Percentiles rank a stretch among this genome's conserved stretches.
Evolutionary conservation across 2,329 filamentous ascomycete species (phyloP).

Genomic region (Rhynchosporium graminicola): DNA sequence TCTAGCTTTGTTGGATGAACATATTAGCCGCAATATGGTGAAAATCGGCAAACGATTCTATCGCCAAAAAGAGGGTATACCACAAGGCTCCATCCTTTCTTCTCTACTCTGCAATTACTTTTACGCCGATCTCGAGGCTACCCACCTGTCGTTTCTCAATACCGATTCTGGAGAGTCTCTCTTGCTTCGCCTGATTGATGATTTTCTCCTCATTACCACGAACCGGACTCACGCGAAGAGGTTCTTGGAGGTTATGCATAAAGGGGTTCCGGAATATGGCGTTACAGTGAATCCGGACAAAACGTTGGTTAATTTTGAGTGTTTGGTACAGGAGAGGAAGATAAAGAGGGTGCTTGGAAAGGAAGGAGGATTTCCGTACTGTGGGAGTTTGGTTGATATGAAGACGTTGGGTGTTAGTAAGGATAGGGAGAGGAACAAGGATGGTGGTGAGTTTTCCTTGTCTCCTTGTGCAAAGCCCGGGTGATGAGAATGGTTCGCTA

Average conservation of each 20-base stretch:
- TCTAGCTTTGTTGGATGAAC: constrained; percentile 70
- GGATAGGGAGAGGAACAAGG: constrained; percentile 57
- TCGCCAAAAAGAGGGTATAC: constrained; percentile 84
- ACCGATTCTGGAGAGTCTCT: constrained; percentile 55
- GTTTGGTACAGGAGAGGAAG: constrained; percentile 53
- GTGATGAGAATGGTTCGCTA: background rate
- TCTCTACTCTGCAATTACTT: constrained; percentile 92
- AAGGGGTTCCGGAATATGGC: constrained; percentile 76
- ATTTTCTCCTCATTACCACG: constrained; percentile 86
- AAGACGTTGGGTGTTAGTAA: constrained; percentile 73
- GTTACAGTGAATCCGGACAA: constrained; percentile 76
- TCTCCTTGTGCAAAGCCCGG: background rate
- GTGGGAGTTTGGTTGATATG: constrained; percentile 76
- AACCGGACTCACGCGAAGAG: constrained; percentile 63
- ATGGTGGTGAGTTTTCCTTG: constrained; percentile 48
- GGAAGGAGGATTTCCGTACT: constrained; percentile 76
- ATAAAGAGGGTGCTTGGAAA: constrained; percentile 51
- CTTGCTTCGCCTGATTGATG: constrained; percentile 82
- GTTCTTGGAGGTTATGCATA: constrained; percentile 81
- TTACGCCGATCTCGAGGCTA: constrained; percentile 81
- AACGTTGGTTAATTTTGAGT: constrained; percentile 81
- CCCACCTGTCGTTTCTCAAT: constrained; percentile 66
- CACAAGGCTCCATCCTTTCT: constrained; percentile 88
- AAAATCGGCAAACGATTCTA: constrained; percentile 88
- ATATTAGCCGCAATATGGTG: constrained; percentile 83